These are phyloP conservation scores for Aspergillus carlsbadensis DNA, from an alignment of 495 filamentous ascomycete species.

Conservation along the genomic window DNA sequence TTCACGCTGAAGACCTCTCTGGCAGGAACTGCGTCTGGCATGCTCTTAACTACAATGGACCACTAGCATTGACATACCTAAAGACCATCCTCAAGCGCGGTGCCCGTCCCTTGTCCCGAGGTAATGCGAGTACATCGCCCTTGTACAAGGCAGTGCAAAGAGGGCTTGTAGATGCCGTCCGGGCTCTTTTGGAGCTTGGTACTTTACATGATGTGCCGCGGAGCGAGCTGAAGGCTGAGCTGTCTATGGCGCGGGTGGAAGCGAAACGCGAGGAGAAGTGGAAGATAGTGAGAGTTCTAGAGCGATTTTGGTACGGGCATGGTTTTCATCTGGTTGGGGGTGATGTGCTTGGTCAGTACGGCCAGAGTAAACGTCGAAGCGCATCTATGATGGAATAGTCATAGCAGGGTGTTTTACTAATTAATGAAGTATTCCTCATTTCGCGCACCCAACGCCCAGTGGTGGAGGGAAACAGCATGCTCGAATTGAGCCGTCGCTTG, in stretches of 20 bases:
- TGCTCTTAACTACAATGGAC: neutral
- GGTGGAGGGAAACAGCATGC: too few species aligned
- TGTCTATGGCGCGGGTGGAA: neutral
- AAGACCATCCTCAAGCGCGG: neutral
- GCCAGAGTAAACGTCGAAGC: too few species aligned
- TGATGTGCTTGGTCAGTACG: too few species aligned
- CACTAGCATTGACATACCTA: neutral
- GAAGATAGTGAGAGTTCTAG: neutral
- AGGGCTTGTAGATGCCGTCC: neutral
- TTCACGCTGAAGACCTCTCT: neutral
- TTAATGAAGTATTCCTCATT: too few species aligned
- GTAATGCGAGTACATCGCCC: neutral
- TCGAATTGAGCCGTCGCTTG: too few species aligned
- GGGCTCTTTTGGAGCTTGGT: neutral
- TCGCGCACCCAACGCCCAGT: too few species aligned
- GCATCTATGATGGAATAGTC: too few species aligned
- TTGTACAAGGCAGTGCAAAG: neutral
- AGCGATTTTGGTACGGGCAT: neutral
- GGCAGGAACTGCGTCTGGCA: neutral
- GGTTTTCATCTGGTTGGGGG: conserved; percentile 15
- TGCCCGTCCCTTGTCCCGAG: neutral
- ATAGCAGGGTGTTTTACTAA: too few species aligned
- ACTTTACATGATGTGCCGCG: neutral
- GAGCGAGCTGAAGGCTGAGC: neutral
- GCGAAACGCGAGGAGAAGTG: neutral